A percentile compares a stretch with the other conserved stretches of the same genome.
phyloP scores from a whole-genome alignment of 306 rosid genomes.

The Quercus glauca region DNA sequence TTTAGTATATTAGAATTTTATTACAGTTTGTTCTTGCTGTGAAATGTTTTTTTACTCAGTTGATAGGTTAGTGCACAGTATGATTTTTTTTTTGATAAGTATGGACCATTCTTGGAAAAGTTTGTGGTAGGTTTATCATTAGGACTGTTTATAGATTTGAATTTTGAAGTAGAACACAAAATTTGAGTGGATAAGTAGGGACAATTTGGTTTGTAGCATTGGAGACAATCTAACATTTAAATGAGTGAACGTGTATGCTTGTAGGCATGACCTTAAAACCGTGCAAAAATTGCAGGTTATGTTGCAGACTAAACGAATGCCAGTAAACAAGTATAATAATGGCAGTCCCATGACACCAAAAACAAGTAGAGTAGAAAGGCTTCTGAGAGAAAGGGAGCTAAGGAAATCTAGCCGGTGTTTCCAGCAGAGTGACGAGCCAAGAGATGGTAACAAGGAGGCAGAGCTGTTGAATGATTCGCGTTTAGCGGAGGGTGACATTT shows the following conservation, averaged over 20 bases:
- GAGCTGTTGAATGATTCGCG: conserved; percentile 40
- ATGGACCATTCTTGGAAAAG: neutral
- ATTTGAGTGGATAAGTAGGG: neutral
- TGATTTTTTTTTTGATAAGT: neutral
- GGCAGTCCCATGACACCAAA: conserved; percentile 64
- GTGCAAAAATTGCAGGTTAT: conserved; percentile 30
- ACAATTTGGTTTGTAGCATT: neutral
- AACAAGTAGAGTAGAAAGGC: conserved; percentile 87
- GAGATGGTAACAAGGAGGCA: conserved; percentile 42
- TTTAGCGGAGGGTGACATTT: conserved; percentile 32
- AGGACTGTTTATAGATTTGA: neutral
- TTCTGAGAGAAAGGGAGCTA: conserved; percentile 85
- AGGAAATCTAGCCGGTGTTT: conserved; percentile 52
- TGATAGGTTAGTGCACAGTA: neutral
- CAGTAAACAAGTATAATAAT: conserved; percentile 65
- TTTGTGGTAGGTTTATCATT: conserved; percentile 13
- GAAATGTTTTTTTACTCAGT: neutral
- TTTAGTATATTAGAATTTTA: neutral
- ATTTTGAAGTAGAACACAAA: neutral
- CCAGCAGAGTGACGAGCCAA: conserved; percentile 46
- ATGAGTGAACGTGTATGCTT: neutral
- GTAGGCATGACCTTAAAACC: neutral
- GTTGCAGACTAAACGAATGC: conserved; percentile 42
- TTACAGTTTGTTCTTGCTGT: neutral
- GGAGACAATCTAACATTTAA: neutral